Evolutionary conservation across 352 stramenopile species (phyloP).

Genomic region (Pythium rishiriense): DNA sequence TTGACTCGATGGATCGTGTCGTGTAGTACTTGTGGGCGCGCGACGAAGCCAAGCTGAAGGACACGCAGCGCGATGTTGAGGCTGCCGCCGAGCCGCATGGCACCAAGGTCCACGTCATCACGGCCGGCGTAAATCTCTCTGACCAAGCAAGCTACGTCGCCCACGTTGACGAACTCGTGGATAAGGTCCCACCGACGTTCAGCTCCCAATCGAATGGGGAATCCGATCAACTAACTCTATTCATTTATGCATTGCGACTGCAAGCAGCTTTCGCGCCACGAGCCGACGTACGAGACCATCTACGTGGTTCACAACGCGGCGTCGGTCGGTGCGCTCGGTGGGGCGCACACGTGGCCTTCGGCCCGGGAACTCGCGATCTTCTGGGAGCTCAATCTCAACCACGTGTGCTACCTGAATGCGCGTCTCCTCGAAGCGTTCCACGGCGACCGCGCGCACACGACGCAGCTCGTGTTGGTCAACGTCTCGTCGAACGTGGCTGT

Average conservation of each 20-base stretch:
- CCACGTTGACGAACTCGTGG: conserved; percentile 2
- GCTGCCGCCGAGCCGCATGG: neutral
- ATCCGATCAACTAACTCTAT: no score
- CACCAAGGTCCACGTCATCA: neutral
- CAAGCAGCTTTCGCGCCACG: neutral
- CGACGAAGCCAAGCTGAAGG: conserved; percentile 14
- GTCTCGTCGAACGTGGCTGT: conserved; percentile 12
- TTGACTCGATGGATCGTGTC: no score
- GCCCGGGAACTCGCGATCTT: conserved; percentile 1
- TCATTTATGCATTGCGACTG: no score
- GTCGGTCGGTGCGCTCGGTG: conserved; percentile 9
- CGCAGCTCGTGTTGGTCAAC: conserved; percentile 9
- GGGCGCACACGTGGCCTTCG: conserved; percentile 10
- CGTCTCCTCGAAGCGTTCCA: conserved; percentile 9
- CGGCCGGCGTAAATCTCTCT: conserved; percentile 2
- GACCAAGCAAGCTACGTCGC: conserved; percentile 16
- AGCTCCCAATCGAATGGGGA: neutral
- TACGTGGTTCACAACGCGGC: conserved; percentile 24
- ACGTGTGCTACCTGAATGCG: conserved; percentile 19
- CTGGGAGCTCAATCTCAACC: conserved; percentile 21
- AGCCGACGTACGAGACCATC: conserved; percentile 16
- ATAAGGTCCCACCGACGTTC: conserved; percentile 3
- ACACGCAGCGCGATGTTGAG: conserved; percentile 14
- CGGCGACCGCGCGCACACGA: neutral
- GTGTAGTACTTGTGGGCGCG: conserved; percentile 18